A percentile compares a stretch with the other conserved stretches of the same genome.
Evolutionary conservation across 2,329 filamentous ascomycete species (phyloP).

Genomic region (Incumbomyces lentus): DNA sequence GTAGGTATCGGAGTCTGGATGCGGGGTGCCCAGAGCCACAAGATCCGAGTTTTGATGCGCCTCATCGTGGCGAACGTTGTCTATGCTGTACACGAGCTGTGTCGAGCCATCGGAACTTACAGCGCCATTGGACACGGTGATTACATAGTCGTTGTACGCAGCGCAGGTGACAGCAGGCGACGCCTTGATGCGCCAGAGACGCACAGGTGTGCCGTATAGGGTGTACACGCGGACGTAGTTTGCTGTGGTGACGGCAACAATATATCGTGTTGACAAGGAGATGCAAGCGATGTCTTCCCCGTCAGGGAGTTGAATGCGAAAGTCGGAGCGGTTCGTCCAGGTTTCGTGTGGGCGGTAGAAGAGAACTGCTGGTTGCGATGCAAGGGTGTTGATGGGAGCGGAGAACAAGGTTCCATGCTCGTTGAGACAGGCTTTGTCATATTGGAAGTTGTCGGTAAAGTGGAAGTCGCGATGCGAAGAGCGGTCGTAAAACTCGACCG

Average conservation of each 20-base stretch:
- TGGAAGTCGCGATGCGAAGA: conserved; percentile 89
- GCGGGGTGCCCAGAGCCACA: conserved; percentile 56
- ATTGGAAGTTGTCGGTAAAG: conserved; percentile 90
- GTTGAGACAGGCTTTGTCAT: conserved; percentile 88
- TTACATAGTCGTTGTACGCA: conserved; percentile 90
- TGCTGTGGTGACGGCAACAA: conserved; percentile 75
- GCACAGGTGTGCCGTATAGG: conserved; percentile 78
- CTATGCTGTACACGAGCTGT: conserved; percentile 77
- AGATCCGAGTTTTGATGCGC: conserved; percentile 91
- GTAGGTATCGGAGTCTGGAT: conserved; percentile 10
- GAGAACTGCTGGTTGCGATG: conserved; percentile 60
- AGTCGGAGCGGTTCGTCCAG: conserved; percentile 84
- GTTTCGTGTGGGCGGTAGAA: conserved; percentile 96
- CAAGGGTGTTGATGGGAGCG: conserved; percentile 37
- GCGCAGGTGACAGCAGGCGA: conserved; percentile 83
- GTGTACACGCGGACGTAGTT: conserved; percentile 91
- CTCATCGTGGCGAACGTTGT: conserved; percentile 88
- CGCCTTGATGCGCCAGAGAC: conserved; percentile 85
- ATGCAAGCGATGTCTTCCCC: conserved; percentile 83
- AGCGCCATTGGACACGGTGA: conserved; percentile 88
- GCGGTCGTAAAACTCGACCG: conserved; percentile 94
- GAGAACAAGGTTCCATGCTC: conserved; percentile 27
- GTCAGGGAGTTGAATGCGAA: conserved; percentile 74
- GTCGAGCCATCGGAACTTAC: conserved; percentile 67
- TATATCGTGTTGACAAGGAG: conserved; percentile 80